Evolutionary conservation across 768 basidiomycete genomes (phyloP), one percentile per base, ranked within the genome.

Genomic region (Austroboletus festivus): DNA sequence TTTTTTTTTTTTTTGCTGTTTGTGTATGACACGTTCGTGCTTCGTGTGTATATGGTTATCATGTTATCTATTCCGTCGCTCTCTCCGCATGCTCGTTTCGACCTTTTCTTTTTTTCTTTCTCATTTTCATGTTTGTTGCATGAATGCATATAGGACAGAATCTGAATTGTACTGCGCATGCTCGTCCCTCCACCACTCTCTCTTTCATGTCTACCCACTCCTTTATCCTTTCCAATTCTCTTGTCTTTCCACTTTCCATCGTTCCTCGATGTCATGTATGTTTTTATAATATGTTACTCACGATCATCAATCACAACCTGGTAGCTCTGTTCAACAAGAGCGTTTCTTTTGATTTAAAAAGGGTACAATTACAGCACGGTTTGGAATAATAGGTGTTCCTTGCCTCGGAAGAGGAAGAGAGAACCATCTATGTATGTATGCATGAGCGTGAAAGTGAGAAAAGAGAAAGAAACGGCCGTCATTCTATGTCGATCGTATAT

Each of bases 31-130:
- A n/a, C n/a, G n/a, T 28, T 50, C 44, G 46, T 30, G 4, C 42
- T 59, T 53, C 42, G 43, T 53, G 55, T 53, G 42, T 49, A 60
- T 54, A 60, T n/a, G 50, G 31, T 48, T 45, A 50, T 63, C 50
- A 20, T n/a, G 48, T 30, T 52, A 51, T 63, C 52, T 56, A 44
- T 53, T 48, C n/a, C 23, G n/a, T 23, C 39, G 50, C 24, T 15
- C 52, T 52, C 34, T 12, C 46, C 42, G 45, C 33, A 42, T 33
- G 16, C 38, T 44, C 44, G 4, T 16, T 33, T 12, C 38, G 44
- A 28, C 15, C 5, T 21, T 37, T 39, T 39, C 24, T 26, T 21
- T 5, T 20, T 40, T 40, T 12, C 18, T 22, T 16, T 39, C 1
- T 7, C 31, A 45, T 16, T 26, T 52, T 50, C 46, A 33, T 37